Percentiles rank a stretch among this genome's conserved stretches.
phyloP scores from a whole-genome alignment of 2,329 filamentous ascomycete genomes.

The Bipolaris victoriae region DNA sequence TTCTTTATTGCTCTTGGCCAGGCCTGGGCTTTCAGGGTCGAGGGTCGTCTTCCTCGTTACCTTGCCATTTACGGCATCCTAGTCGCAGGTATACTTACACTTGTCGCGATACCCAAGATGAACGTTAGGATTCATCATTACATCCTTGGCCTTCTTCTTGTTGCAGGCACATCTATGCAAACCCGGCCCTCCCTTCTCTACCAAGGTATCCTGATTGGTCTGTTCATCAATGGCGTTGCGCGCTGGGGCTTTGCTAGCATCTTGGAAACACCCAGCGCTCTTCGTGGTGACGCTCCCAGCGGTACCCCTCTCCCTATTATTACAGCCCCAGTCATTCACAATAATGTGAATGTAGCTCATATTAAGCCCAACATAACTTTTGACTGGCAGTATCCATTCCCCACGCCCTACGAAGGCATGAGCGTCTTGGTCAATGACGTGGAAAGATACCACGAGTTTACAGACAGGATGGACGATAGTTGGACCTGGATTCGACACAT shows the following conservation, averaged over 20 bases:
- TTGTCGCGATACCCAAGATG: slow-evolving; percentile 75
- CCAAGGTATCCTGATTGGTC: slow-evolving; percentile 85
- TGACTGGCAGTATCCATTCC: slow-evolving; percentile 58
- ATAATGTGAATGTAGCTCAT: slow-evolving; percentile 53
- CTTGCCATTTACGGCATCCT: slow-evolving; percentile 80
- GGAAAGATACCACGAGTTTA: slow-evolving; percentile 75
- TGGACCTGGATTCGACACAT: slow-evolving; percentile 67
- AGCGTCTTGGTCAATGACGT: slow-evolving; percentile 86
- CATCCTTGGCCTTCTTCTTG: slow-evolving; percentile 81
- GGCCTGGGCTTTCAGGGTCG: slow-evolving; percentile 83
- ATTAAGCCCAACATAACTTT: slow-evolving; percentile 67
- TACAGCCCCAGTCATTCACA: slow-evolving; percentile 47
- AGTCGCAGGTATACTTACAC: slow-evolving; percentile 76
- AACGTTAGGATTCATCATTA: slow-evolving; percentile 94
- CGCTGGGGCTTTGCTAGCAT: slow-evolving; percentile 93
- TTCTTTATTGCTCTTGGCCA: slow-evolving; percentile 73
- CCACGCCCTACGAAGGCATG: slow-evolving; percentile 70
- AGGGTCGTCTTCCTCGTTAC: slow-evolving; percentile 79
- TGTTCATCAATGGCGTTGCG: slow-evolving; percentile 93
- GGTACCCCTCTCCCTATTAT: slow-evolving; percentile 65
- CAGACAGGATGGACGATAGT: slow-evolving; percentile 52
- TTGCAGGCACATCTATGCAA: slow-evolving; percentile 88
- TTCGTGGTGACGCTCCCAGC: slow-evolving; percentile 63
- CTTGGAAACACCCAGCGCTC: slow-evolving; percentile 76
- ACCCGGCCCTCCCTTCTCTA: slow-evolving; percentile 84